These are phyloP conservation scores for Leptosphaerulina australis DNA, from an alignment of 2,329 filamentous ascomycete species.

Conservation along the genomic window DNA sequence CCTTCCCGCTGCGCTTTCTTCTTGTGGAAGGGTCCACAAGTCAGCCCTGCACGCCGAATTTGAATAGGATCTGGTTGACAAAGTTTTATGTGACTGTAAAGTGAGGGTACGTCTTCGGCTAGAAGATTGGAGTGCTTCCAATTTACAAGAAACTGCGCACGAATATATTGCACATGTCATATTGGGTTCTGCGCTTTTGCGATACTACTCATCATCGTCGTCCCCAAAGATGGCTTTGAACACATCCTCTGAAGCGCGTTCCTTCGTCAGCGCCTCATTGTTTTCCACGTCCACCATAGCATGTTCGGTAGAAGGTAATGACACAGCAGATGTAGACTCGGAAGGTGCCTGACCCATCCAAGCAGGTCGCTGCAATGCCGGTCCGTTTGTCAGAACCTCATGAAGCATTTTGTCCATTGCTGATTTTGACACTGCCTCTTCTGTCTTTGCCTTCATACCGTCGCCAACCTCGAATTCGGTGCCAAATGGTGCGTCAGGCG, in stretches of 20 bases:
- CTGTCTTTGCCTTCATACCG: slow-evolving; percentile 30
- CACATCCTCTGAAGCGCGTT: slow-evolving; percentile 77
- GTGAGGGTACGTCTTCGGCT: too few relatives aligned
- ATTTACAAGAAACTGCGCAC: too few relatives aligned
- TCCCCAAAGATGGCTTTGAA: slow-evolving; percentile 95
- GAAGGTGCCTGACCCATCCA: slow-evolving; percentile 32
- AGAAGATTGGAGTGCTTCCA: too few relatives aligned
- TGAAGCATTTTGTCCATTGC: slow-evolving; percentile 54
- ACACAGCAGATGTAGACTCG: slow-evolving; percentile 2
- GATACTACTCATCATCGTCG: slow-evolving; percentile 19
- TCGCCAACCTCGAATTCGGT: slow-evolving; percentile 50
- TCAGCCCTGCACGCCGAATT: not conserved
- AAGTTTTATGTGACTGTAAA: too few relatives aligned
- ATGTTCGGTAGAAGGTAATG: slow-evolving; percentile 19
- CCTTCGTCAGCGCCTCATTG: slow-evolving; percentile 78
- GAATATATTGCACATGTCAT: too few relatives aligned
- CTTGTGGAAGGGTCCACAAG: slow-evolving; percentile 14
- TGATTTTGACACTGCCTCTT: slow-evolving; percentile 60
- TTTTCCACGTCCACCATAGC: slow-evolving; percentile 69
- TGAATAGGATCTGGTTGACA: too few relatives aligned
- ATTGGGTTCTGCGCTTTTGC: too few relatives aligned
- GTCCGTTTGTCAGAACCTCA: slow-evolving; percentile 37
- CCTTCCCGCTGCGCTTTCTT: slow-evolving; percentile 17
- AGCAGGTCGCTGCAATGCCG: slow-evolving; percentile 36
- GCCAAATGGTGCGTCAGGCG: slow-evolving; percentile 68